Evolutionary conservation across 208 protist species (phyloP).

Genomic region (Acanthamoeba lenticulata): DNA sequence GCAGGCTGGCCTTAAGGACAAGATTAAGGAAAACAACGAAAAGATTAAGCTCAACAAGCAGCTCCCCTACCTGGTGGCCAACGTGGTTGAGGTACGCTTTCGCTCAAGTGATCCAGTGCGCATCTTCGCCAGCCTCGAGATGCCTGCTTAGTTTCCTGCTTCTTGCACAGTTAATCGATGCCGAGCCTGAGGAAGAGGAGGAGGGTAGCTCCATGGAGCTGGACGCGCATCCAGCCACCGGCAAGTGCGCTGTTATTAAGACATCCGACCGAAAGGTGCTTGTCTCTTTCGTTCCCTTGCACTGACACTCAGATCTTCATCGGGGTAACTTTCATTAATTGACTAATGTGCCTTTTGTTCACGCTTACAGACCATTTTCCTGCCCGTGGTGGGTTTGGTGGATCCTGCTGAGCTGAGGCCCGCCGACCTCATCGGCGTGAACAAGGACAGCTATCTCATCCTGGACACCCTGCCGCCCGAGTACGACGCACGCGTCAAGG

Average conservation of each 20-base stretch:
- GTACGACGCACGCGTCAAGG: slow-evolving; percentile 99
- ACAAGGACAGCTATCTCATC: slow-evolving; percentile 99
- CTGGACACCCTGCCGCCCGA: slow-evolving; percentile 99
- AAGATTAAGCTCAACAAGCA: slow-evolving; percentile 95
- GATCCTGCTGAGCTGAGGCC: slow-evolving; percentile 96
- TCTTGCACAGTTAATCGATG: slow-evolving; percentile 56
- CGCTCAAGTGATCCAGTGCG: not conserved
- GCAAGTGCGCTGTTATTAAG: slow-evolving; percentile 99
- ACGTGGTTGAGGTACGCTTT: slow-evolving; percentile 91
- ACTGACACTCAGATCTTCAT: not conserved
- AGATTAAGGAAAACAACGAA: slow-evolving; percentile 91
- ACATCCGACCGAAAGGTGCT: slow-evolving; percentile 96
- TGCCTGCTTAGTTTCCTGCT: not conserved
- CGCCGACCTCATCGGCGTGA: slow-evolving; percentile 99
- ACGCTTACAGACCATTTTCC: slow-evolving; percentile 95
- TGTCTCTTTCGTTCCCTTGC: not conserved
- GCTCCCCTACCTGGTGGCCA: slow-evolving; percentile 94
- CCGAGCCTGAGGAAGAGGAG: slow-evolving; percentile 71
- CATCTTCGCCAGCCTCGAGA: not conserved
- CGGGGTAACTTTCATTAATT: not conserved
- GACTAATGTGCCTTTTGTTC: slow-evolving; percentile 13
- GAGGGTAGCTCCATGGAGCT: slow-evolving; percentile 73
- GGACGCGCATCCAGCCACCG: slow-evolving; percentile 76
- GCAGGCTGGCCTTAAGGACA: slow-evolving; percentile 80
- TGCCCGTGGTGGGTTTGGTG: slow-evolving; percentile 99